Evolutionary conservation across 306 rosid genomes (phyloP).

Genomic region (Prunus armeniaca): DNA sequence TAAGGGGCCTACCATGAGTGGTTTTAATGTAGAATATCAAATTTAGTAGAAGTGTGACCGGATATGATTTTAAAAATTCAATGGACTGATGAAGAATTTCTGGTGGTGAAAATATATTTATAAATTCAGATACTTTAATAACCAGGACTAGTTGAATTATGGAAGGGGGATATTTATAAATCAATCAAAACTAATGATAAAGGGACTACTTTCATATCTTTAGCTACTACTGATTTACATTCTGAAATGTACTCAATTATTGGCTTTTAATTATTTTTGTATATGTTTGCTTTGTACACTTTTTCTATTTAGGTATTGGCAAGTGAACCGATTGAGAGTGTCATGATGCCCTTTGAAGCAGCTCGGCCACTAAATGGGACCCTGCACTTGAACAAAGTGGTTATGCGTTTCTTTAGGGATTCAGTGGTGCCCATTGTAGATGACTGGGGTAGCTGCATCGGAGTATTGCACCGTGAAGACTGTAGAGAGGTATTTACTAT

Average conservation of each 20-base stretch:
- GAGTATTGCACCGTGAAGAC: conserved; percentile 71
- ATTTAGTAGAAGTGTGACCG: not conserved
- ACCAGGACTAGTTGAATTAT: not conserved
- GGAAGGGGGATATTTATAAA: not conserved
- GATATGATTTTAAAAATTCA: not conserved
- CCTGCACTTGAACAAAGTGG: conserved; percentile 47
- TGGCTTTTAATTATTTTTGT: not conserved
- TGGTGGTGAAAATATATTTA: no score
- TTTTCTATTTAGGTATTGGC: conserved; percentile 49
- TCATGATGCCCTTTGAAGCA: conserved; percentile 72
- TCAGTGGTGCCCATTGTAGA: conserved; percentile 66
- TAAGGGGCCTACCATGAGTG: not conserved
- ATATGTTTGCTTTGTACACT: conserved; percentile 6
- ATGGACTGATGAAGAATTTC: not conserved
- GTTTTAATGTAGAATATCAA: not conserved
- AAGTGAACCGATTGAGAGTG: conserved; percentile 51
- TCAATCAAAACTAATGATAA: not conserved
- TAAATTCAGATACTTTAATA: no score
- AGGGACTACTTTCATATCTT: not conserved
- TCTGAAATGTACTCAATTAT: not conserved
- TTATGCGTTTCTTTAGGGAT: conserved; percentile 54
- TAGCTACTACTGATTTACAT: not conserved
- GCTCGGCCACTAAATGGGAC: conserved; percentile 53
- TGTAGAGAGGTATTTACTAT: conserved; percentile 54
- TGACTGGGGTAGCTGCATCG: conserved; percentile 78